Percentiles rank a stretch among this genome's conserved stretches.
phyloP scores from a whole-genome alignment of 1,284 basidiomycete genomes.

The Omphalotus olearius region DNA sequence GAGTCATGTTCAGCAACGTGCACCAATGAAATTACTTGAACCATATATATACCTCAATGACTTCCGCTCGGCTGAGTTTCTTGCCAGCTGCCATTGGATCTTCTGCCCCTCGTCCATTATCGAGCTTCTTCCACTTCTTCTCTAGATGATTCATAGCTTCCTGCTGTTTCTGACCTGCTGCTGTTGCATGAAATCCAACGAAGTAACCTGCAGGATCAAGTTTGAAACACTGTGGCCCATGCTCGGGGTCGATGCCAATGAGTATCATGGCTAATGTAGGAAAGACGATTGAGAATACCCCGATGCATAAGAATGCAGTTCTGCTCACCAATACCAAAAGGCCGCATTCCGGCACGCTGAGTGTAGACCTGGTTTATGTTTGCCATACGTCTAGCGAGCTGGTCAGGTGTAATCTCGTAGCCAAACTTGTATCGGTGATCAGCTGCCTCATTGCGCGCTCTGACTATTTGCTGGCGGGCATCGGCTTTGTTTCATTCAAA shows the following conservation, averaged over 20 bases:
- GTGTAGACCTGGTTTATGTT: slow-evolving; percentile 99
- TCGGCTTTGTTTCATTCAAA: slow-evolving; percentile 58
- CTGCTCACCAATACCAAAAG: slow-evolving; percentile 85
- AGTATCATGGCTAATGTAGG: slow-evolving; percentile 82
- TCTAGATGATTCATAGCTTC: slow-evolving; percentile 98
- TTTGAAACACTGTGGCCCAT: slow-evolving; percentile 94
- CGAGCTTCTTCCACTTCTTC: slow-evolving; percentile 98
- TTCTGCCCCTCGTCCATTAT: slow-evolving; percentile 70
- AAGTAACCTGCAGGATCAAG: slow-evolving; percentile 99
- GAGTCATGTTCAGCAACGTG: neutral
- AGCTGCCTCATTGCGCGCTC: slow-evolving; percentile 89
- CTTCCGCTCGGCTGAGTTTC: slow-evolving; percentile 60
- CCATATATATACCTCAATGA: slow-evolving; percentile 69
- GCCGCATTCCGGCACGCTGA: slow-evolving; percentile 95
- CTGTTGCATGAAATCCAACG: slow-evolving; percentile 96
- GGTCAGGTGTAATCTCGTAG: slow-evolving; percentile 96
- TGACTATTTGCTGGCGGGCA: slow-evolving; percentile 85
- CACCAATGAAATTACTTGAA: slow-evolving; percentile 26
- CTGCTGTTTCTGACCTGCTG: slow-evolving; percentile 96
- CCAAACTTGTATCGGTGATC: slow-evolving; percentile 97
- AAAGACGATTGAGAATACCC: neutral
- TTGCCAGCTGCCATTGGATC: slow-evolving; percentile 69
- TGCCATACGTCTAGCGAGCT: slow-evolving; percentile 89
- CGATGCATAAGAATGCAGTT: slow-evolving; percentile 5
- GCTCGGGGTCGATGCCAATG: slow-evolving; percentile 89